Evolutionary conservation across 2,329 filamentous ascomycete species (phyloP).

Genomic region (Esteya vermicola): DNA sequence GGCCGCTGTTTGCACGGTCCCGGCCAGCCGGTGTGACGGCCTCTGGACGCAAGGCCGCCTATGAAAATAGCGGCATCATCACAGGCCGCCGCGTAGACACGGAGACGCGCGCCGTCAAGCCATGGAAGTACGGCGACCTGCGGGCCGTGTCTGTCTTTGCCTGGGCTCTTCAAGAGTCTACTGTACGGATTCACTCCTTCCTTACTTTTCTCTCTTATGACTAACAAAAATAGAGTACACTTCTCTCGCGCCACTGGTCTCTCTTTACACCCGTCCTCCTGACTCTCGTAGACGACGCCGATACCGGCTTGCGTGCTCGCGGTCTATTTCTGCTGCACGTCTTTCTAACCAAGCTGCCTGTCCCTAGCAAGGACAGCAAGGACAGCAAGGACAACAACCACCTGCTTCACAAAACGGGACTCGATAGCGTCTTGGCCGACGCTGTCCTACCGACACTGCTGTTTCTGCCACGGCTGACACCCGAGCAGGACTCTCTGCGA

Average conservation of each 20-base stretch:
- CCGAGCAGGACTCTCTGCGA: conserved; percentile 51
- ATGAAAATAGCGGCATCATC: conserved; percentile 23
- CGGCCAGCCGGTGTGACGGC: conserved; percentile 39
- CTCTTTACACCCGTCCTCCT: conserved; percentile 57
- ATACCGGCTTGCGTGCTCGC: conserved; percentile 33
- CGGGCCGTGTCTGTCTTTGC: conserved; percentile 40
- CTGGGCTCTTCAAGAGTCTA: conserved; percentile 43
- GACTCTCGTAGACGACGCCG: conserved; percentile 51
- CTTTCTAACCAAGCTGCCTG: conserved; percentile 42
- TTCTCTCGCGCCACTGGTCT: conserved; percentile 47
- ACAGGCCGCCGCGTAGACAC: conserved; percentile 11
- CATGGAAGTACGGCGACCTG: conserved; percentile 44
- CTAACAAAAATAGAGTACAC: conserved; percentile 13
- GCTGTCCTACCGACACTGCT: conserved; percentile 58
- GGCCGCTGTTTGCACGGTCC: conserved; percentile 49
- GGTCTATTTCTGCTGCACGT: conserved; percentile 39
- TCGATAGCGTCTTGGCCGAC: conserved; percentile 54
- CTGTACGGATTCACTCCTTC: conserved; percentile 19
- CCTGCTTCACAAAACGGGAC: conserved; percentile 32
- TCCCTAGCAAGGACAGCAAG: too few species aligned
- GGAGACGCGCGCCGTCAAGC: conserved; percentile 30
- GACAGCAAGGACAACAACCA: conserved; percentile 16
- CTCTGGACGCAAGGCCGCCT: conserved; percentile 39
- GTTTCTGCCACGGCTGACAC: conserved; percentile 63
- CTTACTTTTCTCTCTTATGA: neutral